phyloP scores from a whole-genome alignment of 2,329 filamentous ascomycete species.

The Colletotrichum melonis region DNA sequence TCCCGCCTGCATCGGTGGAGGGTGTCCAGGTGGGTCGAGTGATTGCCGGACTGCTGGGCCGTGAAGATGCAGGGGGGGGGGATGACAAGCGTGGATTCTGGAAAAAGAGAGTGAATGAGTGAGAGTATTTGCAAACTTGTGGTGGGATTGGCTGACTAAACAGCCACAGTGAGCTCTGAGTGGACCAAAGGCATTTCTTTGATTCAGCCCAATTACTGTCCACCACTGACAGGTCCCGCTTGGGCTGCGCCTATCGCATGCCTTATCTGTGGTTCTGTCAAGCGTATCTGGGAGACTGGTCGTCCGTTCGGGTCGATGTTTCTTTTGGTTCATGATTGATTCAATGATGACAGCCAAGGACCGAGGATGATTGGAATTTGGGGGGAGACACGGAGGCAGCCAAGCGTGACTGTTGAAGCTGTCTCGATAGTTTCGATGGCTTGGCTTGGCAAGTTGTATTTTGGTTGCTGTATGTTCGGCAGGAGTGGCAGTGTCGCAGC shows the following conservation, averaged over 20 bases:
- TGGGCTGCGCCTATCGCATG: slow-evolving; percentile 3
- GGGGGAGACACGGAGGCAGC: not conserved
- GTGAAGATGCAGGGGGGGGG: slow-evolving; percentile 14
- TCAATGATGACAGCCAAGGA: not conserved
- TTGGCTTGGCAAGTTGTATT: slow-evolving; percentile 24
- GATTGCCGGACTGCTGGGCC: slow-evolving; percentile 34
- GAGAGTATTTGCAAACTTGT: not conserved
- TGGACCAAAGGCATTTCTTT: slow-evolving; percentile 37
- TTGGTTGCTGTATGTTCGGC: not conserved
- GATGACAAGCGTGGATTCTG: not conserved
- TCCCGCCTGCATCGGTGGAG: slow-evolving; percentile 31
- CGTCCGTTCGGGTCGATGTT: not conserved
- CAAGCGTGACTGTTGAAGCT: not conserved
- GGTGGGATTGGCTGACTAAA: slow-evolving; percentile 15
- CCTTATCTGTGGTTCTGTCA: slow-evolving; percentile 29
- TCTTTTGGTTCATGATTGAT: not conserved
- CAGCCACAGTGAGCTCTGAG: slow-evolving; percentile 30
- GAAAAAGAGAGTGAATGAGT: not conserved
- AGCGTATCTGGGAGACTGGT: not conserved
- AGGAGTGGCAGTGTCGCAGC: slow-evolving; percentile 21
- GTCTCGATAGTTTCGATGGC: slow-evolving; percentile 25
- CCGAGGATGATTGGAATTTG: not conserved
- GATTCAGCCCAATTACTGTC: slow-evolving; percentile 37
- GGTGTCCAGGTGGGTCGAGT: slow-evolving; percentile 11
- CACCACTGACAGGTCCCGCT: slow-evolving; percentile 28